Percentiles rank a stretch among this genome's conserved stretches.
These are phyloP conservation scores for Mycena alexandri DNA, from an alignment of 768 basidiomycete genomes.

Conservation along the genomic window DNA sequence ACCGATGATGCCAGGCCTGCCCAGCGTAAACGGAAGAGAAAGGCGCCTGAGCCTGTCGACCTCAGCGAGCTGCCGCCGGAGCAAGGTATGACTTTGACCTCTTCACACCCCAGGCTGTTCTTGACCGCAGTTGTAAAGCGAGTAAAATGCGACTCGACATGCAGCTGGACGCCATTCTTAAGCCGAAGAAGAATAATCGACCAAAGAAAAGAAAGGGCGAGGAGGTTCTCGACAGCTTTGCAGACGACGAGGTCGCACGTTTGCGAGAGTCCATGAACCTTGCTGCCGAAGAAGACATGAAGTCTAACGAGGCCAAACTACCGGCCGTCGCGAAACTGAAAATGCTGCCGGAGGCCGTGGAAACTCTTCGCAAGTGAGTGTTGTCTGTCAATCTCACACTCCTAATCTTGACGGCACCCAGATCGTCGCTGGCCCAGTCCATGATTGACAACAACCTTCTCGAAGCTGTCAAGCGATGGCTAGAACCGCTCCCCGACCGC, in stretches of 20 bases:
- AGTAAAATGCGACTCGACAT: conserved; percentile 83
- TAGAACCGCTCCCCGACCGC: conserved; percentile 93
- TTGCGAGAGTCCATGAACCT: conserved; percentile 89
- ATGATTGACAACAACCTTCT: conserved; percentile 96
- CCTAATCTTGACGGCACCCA: conserved; percentile 47
- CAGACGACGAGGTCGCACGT: conserved; percentile 92
- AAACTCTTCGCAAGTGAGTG: conserved; percentile 90
- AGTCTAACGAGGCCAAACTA: conserved; percentile 80
- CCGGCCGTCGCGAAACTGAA: conserved; percentile 90
- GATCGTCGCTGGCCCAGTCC: conserved; percentile 87
- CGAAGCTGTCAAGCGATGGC: conserved; percentile 89
- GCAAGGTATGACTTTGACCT: conserved; percentile 64
- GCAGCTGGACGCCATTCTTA: conserved; percentile 89
- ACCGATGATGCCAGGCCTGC: conserved; percentile 45
- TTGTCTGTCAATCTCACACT: conserved; percentile 16
- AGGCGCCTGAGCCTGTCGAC: conserved; percentile 72
- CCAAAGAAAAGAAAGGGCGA: conserved; percentile 83
- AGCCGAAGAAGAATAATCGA: conserved; percentile 77
- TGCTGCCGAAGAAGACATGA: conserved; percentile 88
- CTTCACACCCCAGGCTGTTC: conserved; percentile 1
- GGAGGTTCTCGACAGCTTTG: conserved; percentile 86
- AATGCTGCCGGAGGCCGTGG: conserved; percentile 91
- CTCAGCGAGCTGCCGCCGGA: conserved; percentile 79
- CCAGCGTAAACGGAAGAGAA: conserved; percentile 69
- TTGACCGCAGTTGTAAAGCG: conserved; percentile 57